Conservation (phyloP, 225 moss, liverwort and hornwort genomes). For the Anthoceros angustus region DNA sequence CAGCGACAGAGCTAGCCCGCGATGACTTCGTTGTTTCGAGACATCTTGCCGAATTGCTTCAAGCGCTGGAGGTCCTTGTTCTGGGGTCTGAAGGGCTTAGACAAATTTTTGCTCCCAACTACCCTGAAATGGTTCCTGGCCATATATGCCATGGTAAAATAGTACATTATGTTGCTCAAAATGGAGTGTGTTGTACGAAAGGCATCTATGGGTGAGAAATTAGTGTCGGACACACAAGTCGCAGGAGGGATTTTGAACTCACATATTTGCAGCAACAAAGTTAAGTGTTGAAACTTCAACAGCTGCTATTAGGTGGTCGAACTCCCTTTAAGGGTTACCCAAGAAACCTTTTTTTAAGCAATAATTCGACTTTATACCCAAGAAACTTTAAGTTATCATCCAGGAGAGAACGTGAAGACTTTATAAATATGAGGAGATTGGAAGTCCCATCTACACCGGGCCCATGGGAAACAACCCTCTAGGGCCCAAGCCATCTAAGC, state of each 20-base stretch:
- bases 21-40: conserved; percentile 40
- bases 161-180: conserved; percentile 31
- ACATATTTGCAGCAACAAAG: conserved; percentile 38
- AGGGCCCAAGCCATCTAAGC: too few relatives aligned
- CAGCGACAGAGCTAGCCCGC: conserved; percentile 37
- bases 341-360: too few relatives aligned
- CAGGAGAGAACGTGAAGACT: too few relatives aligned
- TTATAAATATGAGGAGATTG: too few relatives aligned
- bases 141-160: conserved; percentile 33
- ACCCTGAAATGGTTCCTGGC: conserved; percentile 26
- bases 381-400: too few relatives aligned
- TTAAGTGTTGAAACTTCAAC: conserved; percentile 24
- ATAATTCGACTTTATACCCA: too few relatives aligned
- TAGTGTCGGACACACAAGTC: conserved; percentile 39
- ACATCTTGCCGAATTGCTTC: conserved; percentile 29
- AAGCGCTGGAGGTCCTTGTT: not conserved
- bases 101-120: conserved; percentile 40
- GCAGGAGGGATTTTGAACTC: conserved; percentile 50
- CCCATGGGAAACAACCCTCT: too few relatives aligned
- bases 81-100: conserved; percentile 34
- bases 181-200: conserved; percentile 49
- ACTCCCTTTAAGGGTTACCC: too few relatives aligned
- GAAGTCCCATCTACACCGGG: too few relatives aligned
- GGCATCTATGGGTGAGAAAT: conserved; percentile 33
- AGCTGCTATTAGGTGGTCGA: too few relatives aligned